Percentiles rank a stretch among this genome's conserved stretches.
phyloP scores from a whole-genome alignment of 352 stramenopile genomes.

The Phytophthora kernoviae region DNA sequence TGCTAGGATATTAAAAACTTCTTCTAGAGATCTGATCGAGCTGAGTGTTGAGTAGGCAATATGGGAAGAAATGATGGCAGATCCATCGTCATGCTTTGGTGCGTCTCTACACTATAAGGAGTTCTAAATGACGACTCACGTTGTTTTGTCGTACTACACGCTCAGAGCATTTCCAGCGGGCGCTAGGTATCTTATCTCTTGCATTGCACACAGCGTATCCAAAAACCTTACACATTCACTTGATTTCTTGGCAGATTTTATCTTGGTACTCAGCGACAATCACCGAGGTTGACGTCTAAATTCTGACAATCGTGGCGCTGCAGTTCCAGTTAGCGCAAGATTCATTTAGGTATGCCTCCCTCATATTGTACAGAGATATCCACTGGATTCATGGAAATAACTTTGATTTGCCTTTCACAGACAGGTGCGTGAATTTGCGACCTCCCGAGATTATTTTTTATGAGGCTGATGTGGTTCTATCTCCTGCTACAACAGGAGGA shows the following conservation, averaged over 20 bases:
- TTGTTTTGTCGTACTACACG: slow-evolving; percentile 5
- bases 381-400: slow-evolving; percentile 66
- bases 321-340: slow-evolving; percentile 89
- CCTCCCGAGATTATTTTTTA: background rate
- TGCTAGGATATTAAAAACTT: no score
- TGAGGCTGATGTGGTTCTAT: background rate
- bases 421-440: slow-evolving; percentile 40
- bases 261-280: slow-evolving; percentile 52
- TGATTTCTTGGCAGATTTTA: slow-evolving; percentile 55
- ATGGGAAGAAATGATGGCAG: slow-evolving; percentile 90
- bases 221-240: background rate
- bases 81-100: slow-evolving; percentile 84
- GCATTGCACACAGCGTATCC: background rate
- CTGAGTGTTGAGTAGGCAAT: slow-evolving; percentile 52
- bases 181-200: slow-evolving; percentile 46
- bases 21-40: background rate
- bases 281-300: slow-evolving; percentile 6
- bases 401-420: slow-evolving; percentile 25
- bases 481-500: slow-evolving; percentile 49
- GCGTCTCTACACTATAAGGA: slow-evolving; percentile 5
- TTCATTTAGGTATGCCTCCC: slow-evolving; percentile 56
- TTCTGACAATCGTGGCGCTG: slow-evolving; percentile 16
- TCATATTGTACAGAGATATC: no score
- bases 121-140: slow-evolving; percentile 7
- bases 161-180: slow-evolving; percentile 75